Evolutionary conservation across 441 rosid species (phyloP).

Genomic region (Pelargonium australe): DNA sequence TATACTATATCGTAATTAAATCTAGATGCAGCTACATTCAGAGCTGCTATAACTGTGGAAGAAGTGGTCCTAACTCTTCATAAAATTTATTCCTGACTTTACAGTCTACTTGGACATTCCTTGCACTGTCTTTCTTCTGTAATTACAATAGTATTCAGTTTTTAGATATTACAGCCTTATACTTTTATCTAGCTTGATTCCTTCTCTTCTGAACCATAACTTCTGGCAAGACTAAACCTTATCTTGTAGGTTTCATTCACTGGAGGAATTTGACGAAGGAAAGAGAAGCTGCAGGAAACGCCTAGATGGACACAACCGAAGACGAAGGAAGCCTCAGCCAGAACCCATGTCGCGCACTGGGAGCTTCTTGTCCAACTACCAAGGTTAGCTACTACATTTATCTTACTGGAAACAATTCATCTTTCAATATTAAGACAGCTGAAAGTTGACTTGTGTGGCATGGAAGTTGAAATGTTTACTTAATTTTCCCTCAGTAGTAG

Average conservation of each 20-base stretch:
- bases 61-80: neutral
- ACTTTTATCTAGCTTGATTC: neutral
- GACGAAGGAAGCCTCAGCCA: conserved; percentile 76
- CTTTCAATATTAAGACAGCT: conserved; percentile 1
- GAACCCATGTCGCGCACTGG: conserved; percentile 37
- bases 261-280: conserved; percentile 84
- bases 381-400: conserved; percentile 30
- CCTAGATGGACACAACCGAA: conserved; percentile 77
- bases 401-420: conserved; percentile 17
- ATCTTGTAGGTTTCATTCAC: conserved; percentile 58
- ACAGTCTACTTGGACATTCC: neutral
- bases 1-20: too few species aligned
- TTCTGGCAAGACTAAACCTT: neutral
- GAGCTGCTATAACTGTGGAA: conserved; percentile 7
- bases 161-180: neutral
- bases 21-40: neutral
- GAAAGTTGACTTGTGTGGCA: too few species aligned
- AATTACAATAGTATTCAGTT: neutral
- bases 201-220: neutral
- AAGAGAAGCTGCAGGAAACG: conserved; percentile 95
- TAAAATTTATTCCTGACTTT: neutral
- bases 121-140: neutral
- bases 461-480: too few species aligned
- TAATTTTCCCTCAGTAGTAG: too few species aligned
- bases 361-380: conserved; percentile 37